Conservation (phyloP, 2,329 filamentous ascomycete species). For the Thelonectria rubi region DNA sequence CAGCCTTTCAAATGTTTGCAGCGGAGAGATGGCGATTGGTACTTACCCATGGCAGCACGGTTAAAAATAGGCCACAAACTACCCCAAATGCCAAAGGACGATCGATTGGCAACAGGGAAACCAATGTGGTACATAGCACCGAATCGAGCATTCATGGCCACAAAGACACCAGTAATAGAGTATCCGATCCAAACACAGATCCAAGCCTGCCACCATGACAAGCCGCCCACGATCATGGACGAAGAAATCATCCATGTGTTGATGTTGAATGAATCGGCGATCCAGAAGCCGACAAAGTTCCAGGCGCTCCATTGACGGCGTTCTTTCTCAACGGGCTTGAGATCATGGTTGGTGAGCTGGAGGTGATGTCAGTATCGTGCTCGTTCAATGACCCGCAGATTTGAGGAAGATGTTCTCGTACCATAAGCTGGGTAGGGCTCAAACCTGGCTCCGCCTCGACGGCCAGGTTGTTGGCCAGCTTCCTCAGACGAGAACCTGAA, state of each 20-base stretch:
- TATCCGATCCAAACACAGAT: conserved; percentile 91
- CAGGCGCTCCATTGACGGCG: conserved; percentile 85
- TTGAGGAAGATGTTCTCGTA: conserved; percentile 44
- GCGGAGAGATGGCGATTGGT: not conserved
- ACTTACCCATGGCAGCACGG: conserved; percentile 77
- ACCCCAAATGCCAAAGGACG: conserved; percentile 90
- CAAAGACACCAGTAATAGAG: conserved; percentile 76
- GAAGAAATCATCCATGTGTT: conserved; percentile 96
- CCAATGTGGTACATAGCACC: conserved; percentile 89
- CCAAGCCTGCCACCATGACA: conserved; percentile 94
- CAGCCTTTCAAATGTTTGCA: conserved; percentile 10
- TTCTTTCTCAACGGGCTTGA: conserved; percentile 81
- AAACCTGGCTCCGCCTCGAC: conserved; percentile 81
- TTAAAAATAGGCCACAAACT: conserved; percentile 90
- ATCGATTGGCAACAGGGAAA: conserved; percentile 81
- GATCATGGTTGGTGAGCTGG: conserved; percentile 81
- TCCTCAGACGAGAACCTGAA: conserved; percentile 50
- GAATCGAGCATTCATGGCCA: conserved; percentile 81
- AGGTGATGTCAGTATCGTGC: conserved; percentile 28
- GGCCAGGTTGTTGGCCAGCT: conserved; percentile 68
- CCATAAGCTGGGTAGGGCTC: conserved; percentile 81
- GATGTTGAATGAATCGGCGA: conserved; percentile 86
- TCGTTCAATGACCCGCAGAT: not conserved
- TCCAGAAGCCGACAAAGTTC: conserved; percentile 91
- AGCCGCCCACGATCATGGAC: conserved; percentile 78